Evolutionary conservation across 768 basidiomycete species (phyloP).

Genomic region (Chalciporus sphaerocephalus): DNA sequence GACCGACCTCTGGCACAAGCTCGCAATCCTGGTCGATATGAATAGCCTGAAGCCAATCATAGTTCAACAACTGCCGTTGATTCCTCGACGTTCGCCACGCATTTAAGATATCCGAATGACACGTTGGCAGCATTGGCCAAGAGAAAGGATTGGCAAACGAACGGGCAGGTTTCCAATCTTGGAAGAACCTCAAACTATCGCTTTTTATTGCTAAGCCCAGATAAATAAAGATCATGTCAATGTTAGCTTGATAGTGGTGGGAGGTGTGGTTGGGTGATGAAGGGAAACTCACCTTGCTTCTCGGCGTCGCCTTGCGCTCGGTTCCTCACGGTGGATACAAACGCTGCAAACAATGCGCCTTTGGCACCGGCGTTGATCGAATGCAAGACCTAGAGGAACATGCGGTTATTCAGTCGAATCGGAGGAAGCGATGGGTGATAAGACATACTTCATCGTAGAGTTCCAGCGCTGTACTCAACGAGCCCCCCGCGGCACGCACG

Average conservation of each 20-base stretch:
- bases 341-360: slow-evolving; percentile 17
- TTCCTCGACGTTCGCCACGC: slow-evolving; percentile 21
- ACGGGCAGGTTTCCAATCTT: slow-evolving; percentile 29
- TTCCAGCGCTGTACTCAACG: slow-evolving; percentile 27
- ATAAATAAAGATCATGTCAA: background rate
- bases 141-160: slow-evolving; percentile 32
- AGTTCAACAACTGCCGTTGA: slow-evolving; percentile 30
- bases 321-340: slow-evolving; percentile 24
- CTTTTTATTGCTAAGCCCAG: slow-evolving; percentile 14
- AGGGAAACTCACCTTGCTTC: slow-evolving; percentile 22
- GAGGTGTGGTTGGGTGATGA: background rate
- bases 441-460: slow-evolving; percentile 27
- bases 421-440: background rate
- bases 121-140: slow-evolving; percentile 30
- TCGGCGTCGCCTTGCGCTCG: slow-evolving; percentile 24
- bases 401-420: background rate
- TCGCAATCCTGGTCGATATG: slow-evolving; percentile 27
- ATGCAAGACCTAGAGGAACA: slow-evolving; percentile 18
- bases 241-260: background rate
- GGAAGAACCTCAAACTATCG: slow-evolving; percentile 27
- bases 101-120: slow-evolving; percentile 26
- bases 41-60: slow-evolving; percentile 28
- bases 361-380: slow-evolving; percentile 17
- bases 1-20: slow-evolving; percentile 18
- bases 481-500: slow-evolving; percentile 29